Evolutionary conservation across 768 basidiomycete species (phyloP).

Genomic region (Russula sp.): DNA sequence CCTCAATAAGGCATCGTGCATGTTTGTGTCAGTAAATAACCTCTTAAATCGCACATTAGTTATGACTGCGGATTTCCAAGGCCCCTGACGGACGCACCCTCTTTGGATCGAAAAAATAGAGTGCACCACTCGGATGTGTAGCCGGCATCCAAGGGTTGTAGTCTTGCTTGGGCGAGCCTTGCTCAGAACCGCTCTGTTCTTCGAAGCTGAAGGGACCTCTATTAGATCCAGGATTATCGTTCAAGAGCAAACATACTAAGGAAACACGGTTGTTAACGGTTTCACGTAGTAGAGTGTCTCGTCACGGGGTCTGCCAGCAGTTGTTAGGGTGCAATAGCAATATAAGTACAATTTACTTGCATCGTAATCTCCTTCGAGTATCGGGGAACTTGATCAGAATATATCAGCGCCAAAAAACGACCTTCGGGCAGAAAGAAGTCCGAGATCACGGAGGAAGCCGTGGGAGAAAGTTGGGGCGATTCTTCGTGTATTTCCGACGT

Average conservation of each 20-base stretch:
- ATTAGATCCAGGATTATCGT: not conserved
- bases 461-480: not conserved
- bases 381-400: slow-evolving; percentile 16
- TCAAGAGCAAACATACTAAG: not conserved
- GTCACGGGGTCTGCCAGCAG: slow-evolving; percentile 3
- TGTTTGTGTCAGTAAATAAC: slow-evolving; percentile 43
- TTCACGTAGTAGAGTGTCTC: not conserved
- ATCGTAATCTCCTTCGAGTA: not conserved
- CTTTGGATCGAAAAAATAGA: slow-evolving; percentile 46
- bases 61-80: not conserved
- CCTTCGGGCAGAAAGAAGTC: not conserved
- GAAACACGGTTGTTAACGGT: not conserved
- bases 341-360: not conserved
- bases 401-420: not conserved
- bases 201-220: not conserved
- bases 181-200: not conserved
- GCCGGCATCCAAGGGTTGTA: slow-evolving; percentile 30
- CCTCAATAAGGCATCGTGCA: slow-evolving; percentile 21
- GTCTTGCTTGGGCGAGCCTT: not conserved
- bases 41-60: slow-evolving; percentile 30
- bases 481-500: no score
- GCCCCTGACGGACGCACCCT: slow-evolving; percentile 34
- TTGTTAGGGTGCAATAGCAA: not conserved
- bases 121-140: slow-evolving; percentile 55
- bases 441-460: not conserved